phyloP scores from a whole-genome alignment of 306 rosid genomes.

The Inga oerstediana region DNA sequence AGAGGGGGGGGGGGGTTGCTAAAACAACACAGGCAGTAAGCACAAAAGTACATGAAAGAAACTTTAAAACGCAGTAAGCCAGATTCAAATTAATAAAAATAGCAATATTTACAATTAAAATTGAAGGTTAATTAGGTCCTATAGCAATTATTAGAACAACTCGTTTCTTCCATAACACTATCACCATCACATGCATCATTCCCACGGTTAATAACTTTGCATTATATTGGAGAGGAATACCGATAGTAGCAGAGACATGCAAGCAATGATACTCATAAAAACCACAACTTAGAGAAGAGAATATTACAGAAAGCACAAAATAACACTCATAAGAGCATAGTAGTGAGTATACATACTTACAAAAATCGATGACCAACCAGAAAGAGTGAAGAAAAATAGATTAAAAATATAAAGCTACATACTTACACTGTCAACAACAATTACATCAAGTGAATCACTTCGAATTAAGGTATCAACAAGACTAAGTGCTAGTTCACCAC shows the following conservation, averaged over 20 bases:
- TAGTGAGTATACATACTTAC: background rate
- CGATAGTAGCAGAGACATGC: slow-evolving; percentile 12
- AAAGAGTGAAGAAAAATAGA: background rate
- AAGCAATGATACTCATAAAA: slow-evolving; percentile 1
- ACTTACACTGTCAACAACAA: slow-evolving; percentile 96
- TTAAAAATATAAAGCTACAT: slow-evolving; percentile 30
- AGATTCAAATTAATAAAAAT: background rate
- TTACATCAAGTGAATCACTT: slow-evolving; percentile 91
- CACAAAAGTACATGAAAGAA: background rate
- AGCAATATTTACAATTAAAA: background rate
- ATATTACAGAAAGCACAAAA: background rate
- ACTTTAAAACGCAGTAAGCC: background rate
- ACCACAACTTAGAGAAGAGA: background rate
- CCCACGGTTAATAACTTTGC: background rate
- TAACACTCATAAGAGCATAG: background rate
- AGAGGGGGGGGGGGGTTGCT: background rate
- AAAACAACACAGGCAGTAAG: background rate
- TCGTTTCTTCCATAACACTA: background rate
- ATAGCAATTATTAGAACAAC: background rate
- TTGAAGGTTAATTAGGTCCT: background rate
- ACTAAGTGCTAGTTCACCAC: slow-evolving; percentile 89
- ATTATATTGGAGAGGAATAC: slow-evolving; percentile 1
- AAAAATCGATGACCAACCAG: background rate
- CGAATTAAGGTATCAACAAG: slow-evolving; percentile 85
- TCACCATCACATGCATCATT: background rate